Percentiles rank a stretch among this genome's conserved stretches.
Conservation (phyloP, 805 yeast genomes). For the Brettanomyces custersianus region DNA sequence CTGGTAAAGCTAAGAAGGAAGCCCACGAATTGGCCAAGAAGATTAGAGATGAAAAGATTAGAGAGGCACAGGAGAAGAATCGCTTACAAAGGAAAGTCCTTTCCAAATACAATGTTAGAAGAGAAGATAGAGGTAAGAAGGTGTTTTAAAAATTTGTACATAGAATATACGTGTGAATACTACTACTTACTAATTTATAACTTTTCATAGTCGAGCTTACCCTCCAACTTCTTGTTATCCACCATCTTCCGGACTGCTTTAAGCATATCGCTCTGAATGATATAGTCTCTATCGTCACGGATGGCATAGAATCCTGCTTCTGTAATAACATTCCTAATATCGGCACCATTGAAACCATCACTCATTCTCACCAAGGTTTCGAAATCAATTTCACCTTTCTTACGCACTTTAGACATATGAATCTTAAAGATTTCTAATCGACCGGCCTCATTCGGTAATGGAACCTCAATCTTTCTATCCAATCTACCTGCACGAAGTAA, state of each 20-base stretch:
- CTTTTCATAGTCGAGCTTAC: slow-evolving; percentile 72
- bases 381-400: slow-evolving; percentile 92
- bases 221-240: slow-evolving; percentile 88
- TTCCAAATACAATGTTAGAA: slow-evolving; percentile 12
- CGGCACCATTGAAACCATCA: slow-evolving; percentile 99
- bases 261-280: slow-evolving; percentile 88
- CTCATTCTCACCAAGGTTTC: slow-evolving; percentile 90
- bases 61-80: slow-evolving; percentile 18
- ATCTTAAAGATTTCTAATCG: slow-evolving; percentile 90
- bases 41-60: slow-evolving; percentile 10
- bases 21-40: slow-evolving; percentile 12
- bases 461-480: slow-evolving; percentile 93
- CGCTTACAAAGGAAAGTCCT: slow-evolving; percentile 9
- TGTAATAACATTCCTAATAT: slow-evolving; percentile 92
- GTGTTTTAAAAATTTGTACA: slow-evolving; percentile 1
- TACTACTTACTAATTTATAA: slow-evolving; percentile 31
- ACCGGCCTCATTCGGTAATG: slow-evolving; percentile 93
- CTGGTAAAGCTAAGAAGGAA: slow-evolving; percentile 11
- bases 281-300: slow-evolving; percentile 94
- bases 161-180: no score
- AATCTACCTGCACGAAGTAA: slow-evolving; percentile 94
- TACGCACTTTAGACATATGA: slow-evolving; percentile 76
- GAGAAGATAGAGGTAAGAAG: slow-evolving; percentile 10
- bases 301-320: slow-evolving; percentile 98
- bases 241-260: slow-evolving; percentile 97